Evolutionary conservation across 768 basidiomycete genomes (phyloP).

Genomic region (Pleurotus djamor): DNA sequence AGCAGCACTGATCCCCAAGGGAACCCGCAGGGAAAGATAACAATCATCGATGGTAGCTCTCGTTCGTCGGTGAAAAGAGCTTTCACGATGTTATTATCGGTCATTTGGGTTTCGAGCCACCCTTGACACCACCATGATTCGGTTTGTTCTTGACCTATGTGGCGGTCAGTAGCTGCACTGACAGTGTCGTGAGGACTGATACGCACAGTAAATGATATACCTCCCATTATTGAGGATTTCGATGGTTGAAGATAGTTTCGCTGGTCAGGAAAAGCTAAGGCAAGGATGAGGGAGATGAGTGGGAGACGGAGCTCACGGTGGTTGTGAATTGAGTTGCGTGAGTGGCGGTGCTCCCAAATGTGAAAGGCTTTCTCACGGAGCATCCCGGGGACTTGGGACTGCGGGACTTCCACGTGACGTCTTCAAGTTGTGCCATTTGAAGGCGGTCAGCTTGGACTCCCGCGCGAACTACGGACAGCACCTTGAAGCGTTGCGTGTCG

Average conservation of each 20-base stretch:
- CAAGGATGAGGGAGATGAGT: background rate
- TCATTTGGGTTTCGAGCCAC: background rate
- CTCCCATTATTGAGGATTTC: background rate
- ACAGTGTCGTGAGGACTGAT: background rate
- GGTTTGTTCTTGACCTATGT: conserved; percentile 7
- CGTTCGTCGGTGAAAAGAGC: background rate
- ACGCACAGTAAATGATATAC: background rate
- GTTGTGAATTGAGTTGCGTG: background rate
- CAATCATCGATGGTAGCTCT: background rate
- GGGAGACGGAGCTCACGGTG: background rate
- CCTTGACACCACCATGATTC: conserved; percentile 6
- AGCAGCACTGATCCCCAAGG: background rate
- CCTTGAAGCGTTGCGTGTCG: too few species aligned
- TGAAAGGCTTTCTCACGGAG: background rate
- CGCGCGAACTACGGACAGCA: too few species aligned
- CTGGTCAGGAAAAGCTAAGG: background rate
- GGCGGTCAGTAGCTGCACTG: background rate
- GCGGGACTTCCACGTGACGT: too few species aligned
- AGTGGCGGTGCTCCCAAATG: background rate
- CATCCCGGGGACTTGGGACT: background rate
- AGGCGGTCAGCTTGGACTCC: too few species aligned
- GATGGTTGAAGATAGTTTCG: background rate
- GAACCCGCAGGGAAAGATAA: too few species aligned
- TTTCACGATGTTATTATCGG: background rate
- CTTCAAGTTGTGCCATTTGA: too few species aligned